Percentiles rank a stretch among this genome's conserved stretches.
Conservation (phyloP, 2,329 filamentous ascomycete species). For the Alternaria sp. region DNA sequence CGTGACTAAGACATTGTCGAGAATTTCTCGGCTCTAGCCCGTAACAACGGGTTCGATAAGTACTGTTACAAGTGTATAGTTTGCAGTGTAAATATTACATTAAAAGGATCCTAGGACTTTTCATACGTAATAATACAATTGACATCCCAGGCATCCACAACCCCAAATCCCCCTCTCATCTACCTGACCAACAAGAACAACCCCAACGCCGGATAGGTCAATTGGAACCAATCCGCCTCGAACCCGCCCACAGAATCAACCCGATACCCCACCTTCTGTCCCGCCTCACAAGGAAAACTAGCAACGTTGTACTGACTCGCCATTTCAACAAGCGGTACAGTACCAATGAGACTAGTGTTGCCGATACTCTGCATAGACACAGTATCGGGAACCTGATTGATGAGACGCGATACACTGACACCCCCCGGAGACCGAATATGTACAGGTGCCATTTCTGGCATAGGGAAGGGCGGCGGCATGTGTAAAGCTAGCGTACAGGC, state of each 20-base stretch:
- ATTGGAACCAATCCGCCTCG: conserved; percentile 22
- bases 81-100: background rate
- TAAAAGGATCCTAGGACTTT: background rate
- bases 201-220: conserved; percentile 30
- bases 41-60: no score
- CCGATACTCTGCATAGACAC: no score
- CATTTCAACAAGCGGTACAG: no score
- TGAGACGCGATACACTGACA: conserved; percentile 30
- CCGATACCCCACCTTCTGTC: no score
- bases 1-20: no score
- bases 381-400: no score
- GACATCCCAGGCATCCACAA: background rate
- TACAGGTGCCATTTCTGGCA: conserved; percentile 41
- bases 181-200: conserved; percentile 31
- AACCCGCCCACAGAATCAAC: no score
- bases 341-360: no score
- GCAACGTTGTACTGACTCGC: no score
- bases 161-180: accelerated
- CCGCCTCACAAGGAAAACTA: no score
- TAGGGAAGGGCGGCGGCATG: conserved; percentile 51
- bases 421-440: conserved; percentile 43
- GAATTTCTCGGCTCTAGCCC: no score
- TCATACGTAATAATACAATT: background rate
- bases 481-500: conserved; percentile 60
- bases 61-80: accelerated